Evolutionary conservation across 164 flowering plant genomes (phyloP).

Genomic region (Chimonanthus praecox): DNA sequence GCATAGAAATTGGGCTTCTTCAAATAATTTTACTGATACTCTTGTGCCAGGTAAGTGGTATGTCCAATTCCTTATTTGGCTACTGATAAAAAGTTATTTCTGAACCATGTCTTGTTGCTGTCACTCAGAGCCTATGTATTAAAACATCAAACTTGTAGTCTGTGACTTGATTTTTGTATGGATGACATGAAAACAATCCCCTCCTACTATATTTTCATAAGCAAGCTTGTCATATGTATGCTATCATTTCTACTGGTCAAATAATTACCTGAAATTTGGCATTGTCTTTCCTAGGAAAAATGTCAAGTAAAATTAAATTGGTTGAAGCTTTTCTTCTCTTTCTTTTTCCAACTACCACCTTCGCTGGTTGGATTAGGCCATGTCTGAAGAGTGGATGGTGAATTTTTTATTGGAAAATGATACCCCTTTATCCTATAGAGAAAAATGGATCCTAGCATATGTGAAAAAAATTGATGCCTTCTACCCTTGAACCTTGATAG

Average conservation of each 20-base stretch:
- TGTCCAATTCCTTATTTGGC: neutral
- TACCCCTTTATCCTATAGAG: too few species aligned
- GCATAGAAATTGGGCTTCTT: conserved; percentile 84
- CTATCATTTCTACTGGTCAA: neutral
- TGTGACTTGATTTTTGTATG: neutral
- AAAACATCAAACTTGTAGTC: neutral
- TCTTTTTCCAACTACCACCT: too few species aligned
- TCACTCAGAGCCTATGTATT: neutral
- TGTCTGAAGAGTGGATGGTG: too few species aligned
- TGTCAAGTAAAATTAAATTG: too few species aligned
- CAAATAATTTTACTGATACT: conserved; percentile 48
- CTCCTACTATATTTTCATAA: neutral
- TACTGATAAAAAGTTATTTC: neutral
- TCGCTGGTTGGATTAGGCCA: too few species aligned
- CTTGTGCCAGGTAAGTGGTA: conserved; percentile 53
- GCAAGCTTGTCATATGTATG: neutral
- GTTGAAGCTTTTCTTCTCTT: too few species aligned
- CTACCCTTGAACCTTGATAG: too few species aligned
- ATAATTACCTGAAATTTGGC: too few species aligned
- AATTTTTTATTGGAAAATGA: too few species aligned
- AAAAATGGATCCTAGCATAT: too few species aligned
- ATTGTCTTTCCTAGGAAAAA: too few species aligned
- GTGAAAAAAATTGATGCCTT: too few species aligned
- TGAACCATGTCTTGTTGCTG: neutral
- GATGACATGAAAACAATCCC: neutral